Percentiles rank a stretch among this genome's conserved stretches.
These are phyloP conservation scores for Clarireedia paspali DNA, from an alignment of 2,329 filamentous ascomycete species.

Conservation along the genomic window DNA sequence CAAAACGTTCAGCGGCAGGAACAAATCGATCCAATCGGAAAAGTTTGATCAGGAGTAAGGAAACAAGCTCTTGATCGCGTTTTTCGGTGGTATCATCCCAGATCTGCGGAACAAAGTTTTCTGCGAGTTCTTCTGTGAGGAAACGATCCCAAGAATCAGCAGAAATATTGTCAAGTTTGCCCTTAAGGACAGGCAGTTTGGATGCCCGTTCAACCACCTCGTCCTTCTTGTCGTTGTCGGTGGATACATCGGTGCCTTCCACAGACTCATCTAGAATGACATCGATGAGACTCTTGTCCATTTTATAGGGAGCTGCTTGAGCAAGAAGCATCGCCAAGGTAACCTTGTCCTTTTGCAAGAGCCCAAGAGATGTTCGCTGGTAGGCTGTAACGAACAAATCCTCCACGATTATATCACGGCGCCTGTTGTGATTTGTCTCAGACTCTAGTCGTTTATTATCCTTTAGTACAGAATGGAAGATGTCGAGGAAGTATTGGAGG, in stretches of 20 bases:
- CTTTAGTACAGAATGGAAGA: constrained; percentile 87
- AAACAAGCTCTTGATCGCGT: constrained; percentile 69
- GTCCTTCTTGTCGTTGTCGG: constrained; percentile 53
- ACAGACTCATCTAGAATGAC: constrained; percentile 72
- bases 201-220: constrained; percentile 62
- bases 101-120: constrained; percentile 70
- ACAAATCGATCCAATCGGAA: constrained; percentile 95
- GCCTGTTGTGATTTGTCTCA: constrained; percentile 66
- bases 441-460: constrained; percentile 65
- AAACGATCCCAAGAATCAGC: constrained; percentile 71
- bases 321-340: constrained; percentile 92
- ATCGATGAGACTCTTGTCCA: constrained; percentile 88
- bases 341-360: constrained; percentile 90
- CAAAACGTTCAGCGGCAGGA: constrained; percentile 85
- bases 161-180: constrained; percentile 56
- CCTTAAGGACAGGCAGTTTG: constrained; percentile 66
- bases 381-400: constrained; percentile 89
- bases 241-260: constrained; percentile 71
- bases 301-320: constrained; percentile 90
- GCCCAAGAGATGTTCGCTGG: constrained; percentile 83
- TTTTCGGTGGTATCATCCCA: constrained; percentile 59
- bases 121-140: constrained; percentile 76
- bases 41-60: constrained; percentile 85
- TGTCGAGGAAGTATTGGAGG: constrained; percentile 94
- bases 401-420: constrained; percentile 83